Conservation (phyloP, 345 rosid species). For the Pistacia atlantica region DNA sequence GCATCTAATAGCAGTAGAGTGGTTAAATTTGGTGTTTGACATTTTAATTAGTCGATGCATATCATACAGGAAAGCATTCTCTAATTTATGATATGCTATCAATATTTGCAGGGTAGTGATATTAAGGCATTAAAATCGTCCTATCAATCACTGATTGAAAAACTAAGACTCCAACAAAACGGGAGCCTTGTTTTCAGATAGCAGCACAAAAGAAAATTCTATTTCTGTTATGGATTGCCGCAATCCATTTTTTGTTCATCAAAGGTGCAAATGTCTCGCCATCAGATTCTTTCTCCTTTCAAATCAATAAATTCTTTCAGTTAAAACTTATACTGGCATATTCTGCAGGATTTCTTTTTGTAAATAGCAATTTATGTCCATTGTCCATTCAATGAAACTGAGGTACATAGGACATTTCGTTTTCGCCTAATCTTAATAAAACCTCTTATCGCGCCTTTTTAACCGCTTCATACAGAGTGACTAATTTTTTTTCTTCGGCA, state of each 20-base stretch:
- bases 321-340: constrained; percentile 16
- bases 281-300: background rate
- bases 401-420: constrained; percentile 29
- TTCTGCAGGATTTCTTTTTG: constrained; percentile 38
- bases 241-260: constrained; percentile 8
- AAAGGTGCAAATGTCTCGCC: constrained; percentile 20
- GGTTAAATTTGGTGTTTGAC: background rate
- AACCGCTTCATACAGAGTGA: background rate
- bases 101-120: constrained; percentile 68
- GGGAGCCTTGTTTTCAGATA: constrained; percentile 87
- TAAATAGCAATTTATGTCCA: constrained; percentile 26
- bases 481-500: constrained; percentile 9
- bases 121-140: constrained; percentile 62
- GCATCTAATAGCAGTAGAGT: too few relatives aligned
- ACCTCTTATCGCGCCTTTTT: background rate
- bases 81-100: background rate
- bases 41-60: background rate
- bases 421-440: background rate
- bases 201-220: constrained; percentile 30
- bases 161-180: constrained; percentile 69
- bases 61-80: background rate
- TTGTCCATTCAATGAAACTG: constrained; percentile 12
- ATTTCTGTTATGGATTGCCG: background rate
- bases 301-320: background rate
- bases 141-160: constrained; percentile 75